Evolutionary conservation across 306 rosid species (phyloP).

Genomic region (Mimosa pudica): DNA sequence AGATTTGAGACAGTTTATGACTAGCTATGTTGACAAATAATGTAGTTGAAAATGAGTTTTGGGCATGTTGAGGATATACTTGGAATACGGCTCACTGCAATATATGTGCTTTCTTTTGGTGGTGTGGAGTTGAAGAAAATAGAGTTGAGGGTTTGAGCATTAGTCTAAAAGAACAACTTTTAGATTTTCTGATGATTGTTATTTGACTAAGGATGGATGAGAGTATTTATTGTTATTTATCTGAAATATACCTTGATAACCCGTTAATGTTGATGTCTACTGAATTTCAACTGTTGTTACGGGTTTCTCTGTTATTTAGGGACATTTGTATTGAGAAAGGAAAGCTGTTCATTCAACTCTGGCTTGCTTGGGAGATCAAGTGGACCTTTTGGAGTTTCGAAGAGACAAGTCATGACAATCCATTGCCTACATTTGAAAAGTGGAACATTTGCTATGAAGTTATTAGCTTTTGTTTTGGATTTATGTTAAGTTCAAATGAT

Average conservation of each 20-base stretch:
- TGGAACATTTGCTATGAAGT: slow-evolving; percentile 56
- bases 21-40: neutral
- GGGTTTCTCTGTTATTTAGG: slow-evolving; percentile 45
- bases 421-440: slow-evolving; percentile 51
- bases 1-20: neutral
- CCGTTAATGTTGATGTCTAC: slow-evolving; percentile 27
- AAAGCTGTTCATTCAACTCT: slow-evolving; percentile 47
- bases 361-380: slow-evolving; percentile 47
- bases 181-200: slow-evolving; percentile 9
- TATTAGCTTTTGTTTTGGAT: slow-evolving; percentile 54
- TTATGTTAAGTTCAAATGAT: slow-evolving; percentile 61
- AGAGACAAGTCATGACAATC: slow-evolving; percentile 44
- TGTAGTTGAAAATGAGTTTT: slow-evolving; percentile 3
- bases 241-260: slow-evolving; percentile 12
- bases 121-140: neutral
- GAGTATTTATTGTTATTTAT: neutral
- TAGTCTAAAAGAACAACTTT: neutral
- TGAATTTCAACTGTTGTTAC: slow-evolving; percentile 33
- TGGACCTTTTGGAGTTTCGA: slow-evolving; percentile 28
- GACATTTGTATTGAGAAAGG: slow-evolving; percentile 45
- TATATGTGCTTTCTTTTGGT: neutral
- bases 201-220: slow-evolving; percentile 13
- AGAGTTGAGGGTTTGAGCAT: neutral
- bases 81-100: neutral
- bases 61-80: neutral